A percentile compares a stretch with the other conserved stretches of the same genome.
Conservation (phyloP, 345 rosid genomes). For the Rubroshorea leprosula region DNA sequence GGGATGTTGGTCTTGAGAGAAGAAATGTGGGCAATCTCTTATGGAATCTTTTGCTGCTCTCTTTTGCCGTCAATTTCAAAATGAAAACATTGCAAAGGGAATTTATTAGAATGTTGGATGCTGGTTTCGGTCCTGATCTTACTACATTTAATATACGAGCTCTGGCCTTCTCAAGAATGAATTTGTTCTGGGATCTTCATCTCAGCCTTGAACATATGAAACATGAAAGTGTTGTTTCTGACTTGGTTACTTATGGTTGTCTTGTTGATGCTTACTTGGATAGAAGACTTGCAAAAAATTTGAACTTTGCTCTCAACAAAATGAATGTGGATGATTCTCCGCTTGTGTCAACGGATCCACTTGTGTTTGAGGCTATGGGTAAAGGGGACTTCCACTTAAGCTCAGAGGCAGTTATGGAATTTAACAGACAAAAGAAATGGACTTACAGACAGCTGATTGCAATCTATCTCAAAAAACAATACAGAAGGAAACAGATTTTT, state of each 20-base stretch:
- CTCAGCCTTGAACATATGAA: constrained; percentile 81
- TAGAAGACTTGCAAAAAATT: constrained; percentile 52
- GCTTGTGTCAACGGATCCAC: constrained; percentile 46
- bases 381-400: constrained; percentile 76
- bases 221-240: constrained; percentile 49
- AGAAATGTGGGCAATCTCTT: constrained; percentile 54
- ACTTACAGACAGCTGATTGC: constrained; percentile 53
- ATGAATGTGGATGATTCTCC: constrained; percentile 54
- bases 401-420: constrained; percentile 78
- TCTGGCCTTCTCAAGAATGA: constrained; percentile 72
- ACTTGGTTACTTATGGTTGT: constrained; percentile 77
- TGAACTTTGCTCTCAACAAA: constrained; percentile 52
- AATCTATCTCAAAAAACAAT: constrained; percentile 54
- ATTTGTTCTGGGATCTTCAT: constrained; percentile 85
- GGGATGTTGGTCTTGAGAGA: constrained; percentile 61
- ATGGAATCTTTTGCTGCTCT: constrained; percentile 74
- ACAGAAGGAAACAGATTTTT: constrained; percentile 62
- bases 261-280: constrained; percentile 84
- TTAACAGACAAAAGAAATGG: constrained; percentile 39
- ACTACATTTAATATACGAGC: constrained; percentile 73
- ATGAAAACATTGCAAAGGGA: constrained; percentile 88
- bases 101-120: constrained; percentile 49
- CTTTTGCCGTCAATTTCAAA: constrained; percentile 76
- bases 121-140: constrained; percentile 68
- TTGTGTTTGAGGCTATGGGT: constrained; percentile 63